Base-by-base conservation (phyloP, 176 grass and related monocot genomes). In the Calamus simplicifolius region DNA sequence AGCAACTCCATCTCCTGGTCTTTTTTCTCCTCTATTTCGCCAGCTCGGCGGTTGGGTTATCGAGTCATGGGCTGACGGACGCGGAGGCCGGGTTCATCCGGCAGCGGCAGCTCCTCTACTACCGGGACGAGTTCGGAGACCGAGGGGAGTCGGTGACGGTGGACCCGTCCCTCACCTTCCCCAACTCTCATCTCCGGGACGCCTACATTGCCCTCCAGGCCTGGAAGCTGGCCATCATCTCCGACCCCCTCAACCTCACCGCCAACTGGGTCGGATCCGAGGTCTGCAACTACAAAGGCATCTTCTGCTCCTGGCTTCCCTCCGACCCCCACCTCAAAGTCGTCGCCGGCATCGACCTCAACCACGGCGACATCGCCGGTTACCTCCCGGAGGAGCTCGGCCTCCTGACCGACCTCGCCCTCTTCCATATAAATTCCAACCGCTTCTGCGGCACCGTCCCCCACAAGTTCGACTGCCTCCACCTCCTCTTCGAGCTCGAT, bases 351-450 rank as follows among this genome's bases (percentile, higher is more conserved):
- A 51, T 98, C 21, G 93, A 92, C 66, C 93, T 98, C 50, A 98
- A 98, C 78, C 93, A 98, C 61, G 93, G 72, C 19, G 87, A 92
- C 76, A 89, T 98, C 48, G 87, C 93, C 5, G 87, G 87, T 18
- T 98, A 81, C 73, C 85, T 98, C 18, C 87, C 93, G 0, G 73
- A 83, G 23, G 87, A 88, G 78, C 93, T 98, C 1, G 79, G 93
- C 21, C 88, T 98, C 30, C 72, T 98, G 3, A 10, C 69, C 51
- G 87, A 92, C 71, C 78, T 98, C 51, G 81, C 93, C 16, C 62
- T 91, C 72, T 83, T 98, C 50, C 87, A 98, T 73, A 62, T 98
- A 78, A 92, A 92, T 70, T 92, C 87, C 50, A 92, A 91, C 73
- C 78, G 87, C 70, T 85, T 98, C 82, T 98, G 93, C 69, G 93